Percentiles rank a stretch among this genome's conserved stretches.
Evolutionary conservation across 2,329 filamentous ascomycete genomes (phyloP).

Genomic region (Triangularia setosa): DNA sequence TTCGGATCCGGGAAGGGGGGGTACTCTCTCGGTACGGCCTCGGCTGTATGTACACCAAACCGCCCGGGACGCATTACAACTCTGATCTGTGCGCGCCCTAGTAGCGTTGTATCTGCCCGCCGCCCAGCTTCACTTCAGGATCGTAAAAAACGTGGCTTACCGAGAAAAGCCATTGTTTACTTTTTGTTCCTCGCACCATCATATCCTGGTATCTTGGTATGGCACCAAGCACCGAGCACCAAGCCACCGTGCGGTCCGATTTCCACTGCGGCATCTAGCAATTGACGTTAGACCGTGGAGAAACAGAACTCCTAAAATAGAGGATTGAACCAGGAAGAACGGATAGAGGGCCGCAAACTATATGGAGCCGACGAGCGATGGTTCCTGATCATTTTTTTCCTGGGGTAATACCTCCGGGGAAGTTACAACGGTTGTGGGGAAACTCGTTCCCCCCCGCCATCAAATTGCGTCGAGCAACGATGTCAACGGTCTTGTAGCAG

Average conservation of each 20-base stretch:
- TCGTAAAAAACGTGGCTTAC: neutral
- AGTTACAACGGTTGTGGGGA: constrained; percentile 2
- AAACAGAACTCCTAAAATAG: neutral
- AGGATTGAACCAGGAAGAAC: neutral
- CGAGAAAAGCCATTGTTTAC: neutral
- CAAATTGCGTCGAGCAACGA: neutral
- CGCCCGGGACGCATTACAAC: neutral
- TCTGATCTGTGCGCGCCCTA: neutral
- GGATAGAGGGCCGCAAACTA: neutral
- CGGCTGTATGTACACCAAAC: neutral
- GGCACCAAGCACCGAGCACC: neutral
- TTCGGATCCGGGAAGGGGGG: neutral
- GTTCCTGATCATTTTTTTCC: neutral
- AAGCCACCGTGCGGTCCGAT: constrained; percentile 8
- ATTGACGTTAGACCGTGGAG: neutral
- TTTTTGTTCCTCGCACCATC: neutral
- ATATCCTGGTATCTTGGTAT: neutral
- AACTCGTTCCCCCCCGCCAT: neutral
- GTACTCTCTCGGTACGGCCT: neutral
- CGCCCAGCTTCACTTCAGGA: no score
- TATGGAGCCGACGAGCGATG: neutral
- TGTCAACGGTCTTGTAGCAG: neutral
- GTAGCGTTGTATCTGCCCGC: neutral
- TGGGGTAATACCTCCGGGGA: constrained; percentile 7
- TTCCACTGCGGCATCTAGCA: neutral